These are phyloP conservation scores for Cyclotella atomus DNA, from an alignment of 108 stramenopile species.

Conservation along the genomic window DNA sequence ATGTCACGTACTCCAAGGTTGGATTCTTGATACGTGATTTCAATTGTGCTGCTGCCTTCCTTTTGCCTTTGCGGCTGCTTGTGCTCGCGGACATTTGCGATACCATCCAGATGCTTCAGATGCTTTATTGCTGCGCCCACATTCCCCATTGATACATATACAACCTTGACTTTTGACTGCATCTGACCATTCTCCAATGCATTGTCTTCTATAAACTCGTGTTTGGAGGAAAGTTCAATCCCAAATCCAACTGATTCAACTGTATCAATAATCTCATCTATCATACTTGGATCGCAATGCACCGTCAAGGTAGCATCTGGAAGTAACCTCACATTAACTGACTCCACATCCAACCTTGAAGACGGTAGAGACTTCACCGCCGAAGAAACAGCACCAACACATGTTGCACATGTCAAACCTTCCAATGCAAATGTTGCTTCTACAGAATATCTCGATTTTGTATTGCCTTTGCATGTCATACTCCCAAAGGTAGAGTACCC, in stretches of 20 bases:
- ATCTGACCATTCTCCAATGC: conserved; percentile 11
- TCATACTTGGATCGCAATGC: neutral
- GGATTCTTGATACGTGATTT: conserved; percentile 45
- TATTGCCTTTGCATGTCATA: conserved; percentile 4
- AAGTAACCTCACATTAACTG: conserved; percentile 45
- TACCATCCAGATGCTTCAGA: neutral
- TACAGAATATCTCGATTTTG: neutral
- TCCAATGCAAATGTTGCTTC: conserved; percentile 52
- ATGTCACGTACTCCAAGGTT: conserved; percentile 40
- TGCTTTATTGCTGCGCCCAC: neutral
- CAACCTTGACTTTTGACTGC: conserved; percentile 2
- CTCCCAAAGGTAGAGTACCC: neutral
- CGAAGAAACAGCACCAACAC: conserved; percentile 40
- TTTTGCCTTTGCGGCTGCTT: neutral
- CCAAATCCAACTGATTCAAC: conserved; percentile 53
- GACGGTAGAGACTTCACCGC: conserved; percentile 40
- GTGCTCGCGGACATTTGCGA: neutral
- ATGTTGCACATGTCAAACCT: conserved; percentile 53
- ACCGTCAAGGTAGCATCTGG: conserved; percentile 51
- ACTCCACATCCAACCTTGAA: conserved; percentile 31
- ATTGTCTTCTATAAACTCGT: neutral
- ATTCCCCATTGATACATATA: conserved; percentile 12
- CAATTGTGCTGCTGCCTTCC: conserved; percentile 22
- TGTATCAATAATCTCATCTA: conserved; percentile 16
- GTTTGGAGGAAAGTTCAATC: conserved; percentile 30